Base-by-base conservation (phyloP, 371 early-diverging fungal genomes). In the Encephalitozoon hellem region DNA sequence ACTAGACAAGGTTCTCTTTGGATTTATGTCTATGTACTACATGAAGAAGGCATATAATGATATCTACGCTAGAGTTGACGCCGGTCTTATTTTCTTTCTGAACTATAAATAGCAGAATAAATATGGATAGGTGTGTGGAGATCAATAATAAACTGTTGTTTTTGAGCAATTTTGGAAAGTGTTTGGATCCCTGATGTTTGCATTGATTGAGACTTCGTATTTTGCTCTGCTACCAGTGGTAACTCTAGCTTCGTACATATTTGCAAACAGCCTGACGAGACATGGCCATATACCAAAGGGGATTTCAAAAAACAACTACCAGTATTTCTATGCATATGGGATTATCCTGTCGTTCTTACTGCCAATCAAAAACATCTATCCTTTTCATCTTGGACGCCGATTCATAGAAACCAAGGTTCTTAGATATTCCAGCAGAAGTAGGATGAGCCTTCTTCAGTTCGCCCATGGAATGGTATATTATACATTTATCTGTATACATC, bases 1-100 rank as follows among this genome's bases (percentile, higher is more conserved):
- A 18, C 21, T 82, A 26, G 86, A 85, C 59, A 69, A 78, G 52
- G 8, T 76, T 25, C 25, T 82, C 18, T 80, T 77, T 52, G 25
- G 9, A 9, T 34, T 49, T 1, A 25, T 81, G 25, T 69, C 43
- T 38, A 11, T 67, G 23, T 79, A 80, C 42, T 74, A 70, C 30
- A 54, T 43, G 53, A 69, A 21, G 26, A 23, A 42, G 15, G 66
- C 80, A 39, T 83, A 73, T 52, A 47, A 69, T 9, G 38, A 41
- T 21, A 26, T 81, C 23, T 72, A 77, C 51, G 30, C 63, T 38
- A 64, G 67, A 32, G 65, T 79, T 38, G 83, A 83, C 34, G 18
- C 43, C 26, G 47, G 53, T 4, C 64, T 49, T n/a, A 54, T 77
- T 1, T 69, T 47, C 51, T 63, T 59, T 18, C n/a, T 65, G 47